Evolutionary conservation across 805 yeast genomes (phyloP), one percentile per base, ranked within the genome.

Genomic region (Zygoascus tannicola): DNA sequence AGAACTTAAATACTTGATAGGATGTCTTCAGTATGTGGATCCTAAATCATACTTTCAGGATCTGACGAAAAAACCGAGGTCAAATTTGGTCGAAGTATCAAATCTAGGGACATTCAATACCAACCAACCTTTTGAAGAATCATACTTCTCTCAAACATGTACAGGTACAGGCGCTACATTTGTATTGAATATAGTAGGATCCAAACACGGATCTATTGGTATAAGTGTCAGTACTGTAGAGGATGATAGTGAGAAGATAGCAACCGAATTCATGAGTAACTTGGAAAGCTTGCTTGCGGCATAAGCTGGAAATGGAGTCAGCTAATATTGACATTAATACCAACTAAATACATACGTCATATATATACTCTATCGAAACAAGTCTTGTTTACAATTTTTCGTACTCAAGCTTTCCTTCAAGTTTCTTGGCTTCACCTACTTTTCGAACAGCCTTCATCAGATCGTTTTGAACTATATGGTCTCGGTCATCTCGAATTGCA

Each of bases 381-480:
- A n/a, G n/a, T n/a, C 32, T n/a, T 10, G n/a, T 19, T 41, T 69
- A 92, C 62, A 92, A 70, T 73, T 92, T 92, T 70, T 92, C 94
- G 64, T 92, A 92, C 57, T 90, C 97, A 50, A 90, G 68, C 64
- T 85, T 84, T 51, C 97, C 97, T 70, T 92, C 98, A 64, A 92
- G 75, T 67, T 92, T 92, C 81, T 92, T 92, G 44, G 86, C 81
- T 63, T 92, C 98, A 19, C 90, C 88, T 48, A 92, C 97, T 70
- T 92, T 92, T 66, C 99, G 78, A 37, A 87, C 97, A 15, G 99
- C 99, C 66, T 92, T 92, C 90, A 92, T 83, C 65, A 92, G 63
- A 69, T 92, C 99, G 56, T 83, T 80, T 63, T 92, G 98, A 43
- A 85, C 63, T 56, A 92, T 86, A 67, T 85, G 86, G 63, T 90